Evolutionary conservation across 2,329 filamentous ascomycete species (phyloP).

Genomic region (Aureobasidium zeae): DNA sequence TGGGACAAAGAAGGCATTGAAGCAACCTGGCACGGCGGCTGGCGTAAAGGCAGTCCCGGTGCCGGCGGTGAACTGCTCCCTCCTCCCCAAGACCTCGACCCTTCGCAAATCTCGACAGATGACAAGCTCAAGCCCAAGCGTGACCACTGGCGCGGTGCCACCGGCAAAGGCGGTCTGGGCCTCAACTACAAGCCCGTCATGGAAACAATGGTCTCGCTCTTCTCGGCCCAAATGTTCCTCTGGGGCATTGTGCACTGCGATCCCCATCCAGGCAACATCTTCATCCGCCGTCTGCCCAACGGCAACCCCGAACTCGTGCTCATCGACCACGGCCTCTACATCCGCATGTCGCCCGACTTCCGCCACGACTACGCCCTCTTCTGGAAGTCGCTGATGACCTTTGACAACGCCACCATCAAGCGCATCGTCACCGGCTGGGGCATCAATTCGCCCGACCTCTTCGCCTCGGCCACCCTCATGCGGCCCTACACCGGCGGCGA

Average conservation of each 20-base stretch:
- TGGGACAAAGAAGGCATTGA: conserved; percentile 85
- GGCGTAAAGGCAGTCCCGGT: conserved; percentile 67
- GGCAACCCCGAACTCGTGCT: conserved; percentile 86
- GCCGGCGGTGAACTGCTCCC: conserved; percentile 58
- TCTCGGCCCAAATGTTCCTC: conserved; percentile 96
- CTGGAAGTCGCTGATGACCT: conserved; percentile 89
- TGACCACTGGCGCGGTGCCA: conserved; percentile 63
- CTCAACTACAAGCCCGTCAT: conserved; percentile 78
- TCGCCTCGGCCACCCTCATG: conserved; percentile 83
- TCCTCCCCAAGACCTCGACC: conserved; percentile 33
- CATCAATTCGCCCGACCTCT: conserved; percentile 78
- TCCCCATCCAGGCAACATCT: conserved; percentile 94
- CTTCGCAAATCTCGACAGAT: conserved; percentile 41
- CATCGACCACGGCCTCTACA: conserved; percentile 94
- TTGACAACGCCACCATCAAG: conserved; percentile 74
- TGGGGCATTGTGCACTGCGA: conserved; percentile 96
- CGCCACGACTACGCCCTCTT: conserved; percentile 78
- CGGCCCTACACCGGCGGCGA: conserved; percentile 84
- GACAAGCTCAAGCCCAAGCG: conserved; percentile 71
- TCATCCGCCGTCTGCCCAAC: conserved; percentile 73
- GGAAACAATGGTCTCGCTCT: conserved; percentile 92
- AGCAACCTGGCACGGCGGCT: conserved; percentile 66
- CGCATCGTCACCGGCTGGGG: conserved; percentile 74
- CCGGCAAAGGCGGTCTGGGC: conserved; percentile 70
- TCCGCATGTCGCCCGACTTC: conserved; percentile 77